Percentiles rank a stretch among this genome's conserved stretches.
These are phyloP conservation scores for Neonectria faginata DNA, from an alignment of 2,329 filamentous ascomycete genomes.

Conservation along the genomic window DNA sequence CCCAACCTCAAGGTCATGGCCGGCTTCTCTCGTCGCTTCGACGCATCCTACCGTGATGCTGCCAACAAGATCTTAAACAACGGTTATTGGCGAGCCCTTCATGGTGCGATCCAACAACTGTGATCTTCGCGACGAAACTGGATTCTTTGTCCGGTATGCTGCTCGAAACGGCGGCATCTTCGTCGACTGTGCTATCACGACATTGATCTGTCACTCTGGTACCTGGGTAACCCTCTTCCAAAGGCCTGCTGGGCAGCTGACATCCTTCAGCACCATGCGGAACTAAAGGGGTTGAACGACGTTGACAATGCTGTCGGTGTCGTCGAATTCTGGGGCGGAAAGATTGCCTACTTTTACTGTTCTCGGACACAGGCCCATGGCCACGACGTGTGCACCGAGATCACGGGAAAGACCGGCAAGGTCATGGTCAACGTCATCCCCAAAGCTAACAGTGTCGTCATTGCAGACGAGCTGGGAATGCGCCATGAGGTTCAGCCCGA, in stretches of 20 bases:
- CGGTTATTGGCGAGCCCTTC: conserved; percentile 67
- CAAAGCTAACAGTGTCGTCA: conserved; percentile 63
- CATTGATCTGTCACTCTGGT: conserved; percentile 57
- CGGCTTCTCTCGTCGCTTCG: conserved; percentile 61
- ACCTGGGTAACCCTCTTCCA: conserved; percentile 36
- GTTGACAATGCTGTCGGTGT: conserved; percentile 58
- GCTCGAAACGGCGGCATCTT: conserved; percentile 75
- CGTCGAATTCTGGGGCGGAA: conserved; percentile 73
- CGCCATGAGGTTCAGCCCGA: conserved; percentile 68
- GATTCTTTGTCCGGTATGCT: conserved; percentile 76
- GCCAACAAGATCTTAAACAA: conserved; percentile 62
- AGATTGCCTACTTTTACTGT: conserved; percentile 73
- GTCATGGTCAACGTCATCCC: conserved; percentile 70
- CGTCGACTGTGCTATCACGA: conserved; percentile 78
- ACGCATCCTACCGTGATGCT: conserved; percentile 73
- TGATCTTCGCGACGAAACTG: conserved; percentile 72
- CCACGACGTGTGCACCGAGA: conserved; percentile 71
- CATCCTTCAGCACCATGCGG: conserved; percentile 40
- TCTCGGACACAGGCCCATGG: conserved; percentile 75
- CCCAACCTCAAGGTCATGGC: conserved; percentile 72
- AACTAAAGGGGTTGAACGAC: conserved; percentile 43
- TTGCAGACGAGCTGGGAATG: conserved; percentile 60
- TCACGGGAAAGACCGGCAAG: conserved; percentile 75
- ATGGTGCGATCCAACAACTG: conserved; percentile 75
- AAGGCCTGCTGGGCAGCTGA: conserved; percentile 34